Base-by-base conservation (phyloP, 345 rosid genomes). In the Gossypium herbaceum region DNA sequence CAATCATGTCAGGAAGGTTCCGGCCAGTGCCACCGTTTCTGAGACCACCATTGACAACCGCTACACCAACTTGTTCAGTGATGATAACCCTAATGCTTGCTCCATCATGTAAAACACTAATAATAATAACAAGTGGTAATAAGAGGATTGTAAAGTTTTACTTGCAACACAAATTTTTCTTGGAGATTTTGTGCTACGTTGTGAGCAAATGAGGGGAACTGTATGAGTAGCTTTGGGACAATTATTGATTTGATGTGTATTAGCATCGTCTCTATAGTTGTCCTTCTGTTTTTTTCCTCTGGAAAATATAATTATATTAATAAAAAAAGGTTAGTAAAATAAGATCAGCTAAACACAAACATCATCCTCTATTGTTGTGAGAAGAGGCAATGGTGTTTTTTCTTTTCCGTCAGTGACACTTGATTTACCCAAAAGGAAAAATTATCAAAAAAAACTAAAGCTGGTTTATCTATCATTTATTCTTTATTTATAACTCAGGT, bases 81-180 rank as follows among this genome's bases (percentile, higher is more conserved):
- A 90, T 19, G 96, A 94, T 0, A 94, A 94, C 52, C 94, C 98
- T 55, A 76, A 94, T 76, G 85, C 98, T 70, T 94, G 98, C 69
- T 85, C 82, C 43, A 79, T 92, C 73, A 90, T 93, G 98, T 90
- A 81, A 84, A 73, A 57, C 22, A 51, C 3, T 2, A 15, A 16
- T 17, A 51, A 16, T 12, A 13, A 51, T 51, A 51, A 41, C 2
- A 52, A 17, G 10, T 20, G 24, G 7, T 65, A 43, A n/a, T 39
- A 69, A 70, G 9, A 15, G 1, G 9, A n/a, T 8, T 71, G 12
- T 58, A 73, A 54, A 70, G 59, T 50, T 69, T 25, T 27, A 51
- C 15, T 48, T 58, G 16, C 41, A 34, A 34, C 41, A 34, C 41
- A 6, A 68, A 19, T 22, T 59, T 67, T 45, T 24, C 39, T 48